phyloP scores from a whole-genome alignment of 805 yeast genomes.

The Grigorovia transvaalensis region DNA sequence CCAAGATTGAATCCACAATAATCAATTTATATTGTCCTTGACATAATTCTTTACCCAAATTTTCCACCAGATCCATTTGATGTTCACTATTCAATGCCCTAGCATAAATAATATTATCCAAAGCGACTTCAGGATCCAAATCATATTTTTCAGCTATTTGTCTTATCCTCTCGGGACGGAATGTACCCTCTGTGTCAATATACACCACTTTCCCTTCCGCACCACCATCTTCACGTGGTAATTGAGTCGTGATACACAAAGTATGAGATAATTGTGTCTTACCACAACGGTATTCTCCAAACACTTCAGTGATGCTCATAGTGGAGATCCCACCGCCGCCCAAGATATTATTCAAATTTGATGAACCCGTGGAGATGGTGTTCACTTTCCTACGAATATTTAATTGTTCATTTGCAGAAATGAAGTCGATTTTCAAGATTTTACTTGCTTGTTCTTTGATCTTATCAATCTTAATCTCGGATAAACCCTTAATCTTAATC shows the following conservation, averaged over 20 bases:
- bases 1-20: constrained; percentile 66
- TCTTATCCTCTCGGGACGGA: constrained; percentile 57
- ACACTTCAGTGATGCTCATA: constrained; percentile 68
- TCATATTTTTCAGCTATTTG: constrained; percentile 62
- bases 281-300: constrained; percentile 74
- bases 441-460: constrained; percentile 65
- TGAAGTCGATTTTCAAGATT: constrained; percentile 55
- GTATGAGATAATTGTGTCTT: constrained; percentile 78
- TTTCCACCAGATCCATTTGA: constrained; percentile 61
- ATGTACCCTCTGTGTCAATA: constrained; percentile 75
- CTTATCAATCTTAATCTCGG: constrained; percentile 70
- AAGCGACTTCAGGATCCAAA: constrained; percentile 56
- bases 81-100: constrained; percentile 72
- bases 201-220: constrained; percentile 75
- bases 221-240: constrained; percentile 62
- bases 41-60: constrained; percentile 54
- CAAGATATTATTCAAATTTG: constrained; percentile 52
- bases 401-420: constrained; percentile 63
- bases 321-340: constrained; percentile 77
- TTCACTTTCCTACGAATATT: constrained; percentile 53
- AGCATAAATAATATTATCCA: constrained; percentile 65
- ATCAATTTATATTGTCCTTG: constrained; percentile 56
- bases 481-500: constrained; percentile 56
- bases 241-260: constrained; percentile 63
- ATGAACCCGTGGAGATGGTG: constrained; percentile 60